These are phyloP conservation scores for Microdochium trichocladiopsis DNA, from an alignment of 2,329 filamentous ascomycete species.

Conservation along the genomic window DNA sequence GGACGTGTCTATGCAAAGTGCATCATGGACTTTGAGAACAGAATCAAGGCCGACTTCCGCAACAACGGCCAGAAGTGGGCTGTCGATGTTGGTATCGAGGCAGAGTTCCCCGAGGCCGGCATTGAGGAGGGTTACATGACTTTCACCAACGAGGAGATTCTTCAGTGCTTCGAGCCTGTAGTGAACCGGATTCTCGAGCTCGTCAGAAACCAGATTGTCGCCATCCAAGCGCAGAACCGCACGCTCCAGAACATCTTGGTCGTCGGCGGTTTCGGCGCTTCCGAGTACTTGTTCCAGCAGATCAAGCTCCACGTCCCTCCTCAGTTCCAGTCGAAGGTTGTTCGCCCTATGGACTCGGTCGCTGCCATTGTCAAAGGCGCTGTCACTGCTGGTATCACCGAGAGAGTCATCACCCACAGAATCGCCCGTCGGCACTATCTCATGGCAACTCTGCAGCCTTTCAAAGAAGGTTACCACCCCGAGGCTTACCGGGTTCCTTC, in stretches of 20 bases:
- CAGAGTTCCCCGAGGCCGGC: slow-evolving; percentile 92
- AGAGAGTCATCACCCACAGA: slow-evolving; percentile 93
- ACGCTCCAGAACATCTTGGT: slow-evolving; percentile 93
- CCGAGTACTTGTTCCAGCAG: slow-evolving; percentile 98
- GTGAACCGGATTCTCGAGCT: slow-evolving; percentile 95
- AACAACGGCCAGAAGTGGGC: slow-evolving; percentile 99
- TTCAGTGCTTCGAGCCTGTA: slow-evolving; percentile 98
- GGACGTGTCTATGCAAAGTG: slow-evolving; percentile 98
- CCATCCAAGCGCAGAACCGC: slow-evolving; percentile 95
- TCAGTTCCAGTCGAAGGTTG: slow-evolving; percentile 97
- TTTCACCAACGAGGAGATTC: slow-evolving; percentile 97
- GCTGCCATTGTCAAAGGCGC: slow-evolving; percentile 98
- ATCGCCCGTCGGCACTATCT: slow-evolving; percentile 96
- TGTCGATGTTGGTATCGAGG: slow-evolving; percentile 96
- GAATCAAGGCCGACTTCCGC: slow-evolving; percentile 98
- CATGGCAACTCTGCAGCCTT: slow-evolving; percentile 97
- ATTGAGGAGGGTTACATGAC: slow-evolving; percentile 99
- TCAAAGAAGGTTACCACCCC: slow-evolving; percentile 97
- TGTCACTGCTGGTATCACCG: slow-evolving; percentile 94
- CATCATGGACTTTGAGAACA: slow-evolving; percentile 99
- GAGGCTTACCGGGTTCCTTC: slow-evolving; percentile 97
- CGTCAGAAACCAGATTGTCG: slow-evolving; percentile 96
- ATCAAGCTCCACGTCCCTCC: slow-evolving; percentile 98
- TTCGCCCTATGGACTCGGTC: slow-evolving; percentile 97
- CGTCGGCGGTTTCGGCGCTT: slow-evolving; percentile 95